Conservation (phyloP, 345 rosid species). For the Jatropha curcas region DNA sequence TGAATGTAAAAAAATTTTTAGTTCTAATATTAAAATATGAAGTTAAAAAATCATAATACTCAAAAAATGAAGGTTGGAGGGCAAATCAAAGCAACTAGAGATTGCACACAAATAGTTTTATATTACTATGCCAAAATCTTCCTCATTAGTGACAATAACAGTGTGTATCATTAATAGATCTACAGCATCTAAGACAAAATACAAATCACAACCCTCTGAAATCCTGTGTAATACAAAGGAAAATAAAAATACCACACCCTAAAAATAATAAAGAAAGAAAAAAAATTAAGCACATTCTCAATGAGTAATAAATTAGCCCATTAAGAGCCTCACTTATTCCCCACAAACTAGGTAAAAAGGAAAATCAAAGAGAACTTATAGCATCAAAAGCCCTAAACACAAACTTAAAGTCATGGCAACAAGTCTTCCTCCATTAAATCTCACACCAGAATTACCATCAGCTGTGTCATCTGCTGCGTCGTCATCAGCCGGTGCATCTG, state of each 20-base stretch:
- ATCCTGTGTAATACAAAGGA: neutral
- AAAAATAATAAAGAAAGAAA: conserved; percentile 2
- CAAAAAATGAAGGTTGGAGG: too few relatives aligned
- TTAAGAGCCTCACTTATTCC: conserved; percentile 29
- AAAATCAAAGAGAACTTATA: conserved; percentile 25
- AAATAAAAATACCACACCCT: conserved; percentile 12
- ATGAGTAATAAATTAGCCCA: conserved; percentile 20
- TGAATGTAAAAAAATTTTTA: too few relatives aligned
- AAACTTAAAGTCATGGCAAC: conserved; percentile 44
- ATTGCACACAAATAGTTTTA: conserved; percentile 12
- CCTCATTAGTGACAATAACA: conserved; percentile 6
- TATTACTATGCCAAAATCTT: conserved; percentile 21
- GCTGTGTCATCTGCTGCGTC: conserved; percentile 51
- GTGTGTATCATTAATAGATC: conserved; percentile 1
- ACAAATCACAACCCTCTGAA: conserved; percentile 17
- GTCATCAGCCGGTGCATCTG: conserved; percentile 58
- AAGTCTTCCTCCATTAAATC: conserved; percentile 34
- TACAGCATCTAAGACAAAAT: conserved; percentile 19
- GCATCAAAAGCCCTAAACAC: conserved; percentile 37
- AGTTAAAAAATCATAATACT: too few relatives aligned
- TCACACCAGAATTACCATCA: conserved; percentile 53
- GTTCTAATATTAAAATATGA: too few relatives aligned
- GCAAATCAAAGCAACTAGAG: neutral
- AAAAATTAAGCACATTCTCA: conserved; percentile 8
- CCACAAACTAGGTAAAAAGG: conserved; percentile 21